Conservation (phyloP, 352 stramenopile species). For the Globisporangium ultimum region DNA sequence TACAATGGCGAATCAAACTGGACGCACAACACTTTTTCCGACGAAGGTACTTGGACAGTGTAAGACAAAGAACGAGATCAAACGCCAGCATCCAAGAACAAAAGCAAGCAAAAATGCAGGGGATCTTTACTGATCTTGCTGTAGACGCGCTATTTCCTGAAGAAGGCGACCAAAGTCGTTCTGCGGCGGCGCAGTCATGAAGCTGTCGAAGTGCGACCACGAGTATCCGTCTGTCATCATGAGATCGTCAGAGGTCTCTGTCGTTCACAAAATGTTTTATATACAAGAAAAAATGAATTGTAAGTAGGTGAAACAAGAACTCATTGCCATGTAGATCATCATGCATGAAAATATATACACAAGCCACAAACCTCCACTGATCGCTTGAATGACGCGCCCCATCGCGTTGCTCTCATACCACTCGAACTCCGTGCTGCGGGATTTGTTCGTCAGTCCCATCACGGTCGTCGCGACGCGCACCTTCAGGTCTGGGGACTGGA, state of each 20-base stretch:
- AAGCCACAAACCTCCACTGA: constrained; percentile 43
- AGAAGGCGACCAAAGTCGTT: constrained; percentile 49
- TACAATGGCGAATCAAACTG: constrained; percentile 25
- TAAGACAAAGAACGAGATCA: no score
- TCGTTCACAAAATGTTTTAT: neutral
- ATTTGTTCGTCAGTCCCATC: constrained; percentile 73
- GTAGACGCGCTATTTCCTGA: constrained; percentile 62
- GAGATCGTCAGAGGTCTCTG: constrained; percentile 34
- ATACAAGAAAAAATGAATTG: neutral
- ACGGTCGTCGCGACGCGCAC: constrained; percentile 56
- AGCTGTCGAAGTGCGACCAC: constrained; percentile 79
- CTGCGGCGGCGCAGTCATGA: constrained; percentile 37
- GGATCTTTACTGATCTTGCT: constrained; percentile 30
- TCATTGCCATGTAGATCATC: neutral
- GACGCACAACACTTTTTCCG: no score
- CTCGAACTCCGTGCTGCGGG: constrained; percentile 69
- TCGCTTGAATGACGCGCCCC: constrained; percentile 48
- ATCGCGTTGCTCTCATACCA: constrained; percentile 81
- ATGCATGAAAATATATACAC: constrained; percentile 1
- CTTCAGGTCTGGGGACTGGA: constrained; percentile 64
- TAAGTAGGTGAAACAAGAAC: neutral
- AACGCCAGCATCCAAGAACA: constrained; percentile 7
- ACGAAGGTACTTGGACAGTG: no score
- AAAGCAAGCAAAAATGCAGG: constrained; percentile 15
- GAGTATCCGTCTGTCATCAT: constrained; percentile 68